Percentiles rank a stretch among this genome's conserved stretches.
These are phyloP conservation scores for Aspergillus campestris DNA, from an alignment of 495 filamentous ascomycete genomes.

Conservation along the genomic window DNA sequence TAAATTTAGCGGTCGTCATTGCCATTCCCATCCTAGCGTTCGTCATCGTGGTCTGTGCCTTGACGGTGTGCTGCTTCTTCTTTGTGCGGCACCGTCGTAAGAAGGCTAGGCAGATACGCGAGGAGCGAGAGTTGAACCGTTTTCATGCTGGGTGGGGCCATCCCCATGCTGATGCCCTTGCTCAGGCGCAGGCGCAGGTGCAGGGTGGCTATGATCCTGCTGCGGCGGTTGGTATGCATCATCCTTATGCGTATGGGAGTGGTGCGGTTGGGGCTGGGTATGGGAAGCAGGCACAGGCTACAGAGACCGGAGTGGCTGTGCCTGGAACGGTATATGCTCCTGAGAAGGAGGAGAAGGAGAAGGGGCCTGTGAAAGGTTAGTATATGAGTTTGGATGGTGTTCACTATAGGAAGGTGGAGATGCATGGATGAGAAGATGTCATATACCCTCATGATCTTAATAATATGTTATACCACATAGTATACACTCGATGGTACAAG, in stretches of 20 bases:
- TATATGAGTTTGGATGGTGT: too few relatives aligned
- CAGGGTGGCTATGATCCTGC: neutral
- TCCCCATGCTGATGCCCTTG: constrained; percentile 12
- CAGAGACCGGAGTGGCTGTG: neutral
- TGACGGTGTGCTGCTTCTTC: constrained; percentile 28
- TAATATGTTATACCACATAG: too few relatives aligned
- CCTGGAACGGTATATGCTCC: neutral
- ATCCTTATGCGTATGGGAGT: too few relatives aligned
- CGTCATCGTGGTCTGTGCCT: constrained; percentile 21
- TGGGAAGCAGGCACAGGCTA: neutral
- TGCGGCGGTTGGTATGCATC: too few relatives aligned
- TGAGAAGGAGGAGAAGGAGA: neutral
- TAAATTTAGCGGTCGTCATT: constrained; percentile 37
- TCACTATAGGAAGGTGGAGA: too few relatives aligned
- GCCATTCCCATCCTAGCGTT: constrained; percentile 38
- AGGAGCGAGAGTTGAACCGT: constrained; percentile 12
- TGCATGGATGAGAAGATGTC: too few relatives aligned
- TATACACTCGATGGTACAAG: too few relatives aligned
- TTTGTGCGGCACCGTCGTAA: constrained; percentile 31
- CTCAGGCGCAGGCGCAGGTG: constrained; percentile 15
- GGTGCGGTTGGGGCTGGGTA: too few relatives aligned
- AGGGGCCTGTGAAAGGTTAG: too few relatives aligned
- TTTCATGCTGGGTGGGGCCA: constrained; percentile 25
- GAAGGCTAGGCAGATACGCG: constrained; percentile 18
- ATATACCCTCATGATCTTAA: too few relatives aligned